Evolutionary conservation across 257 asterid species (phyloP).

Genomic region (Datura wrightii): DNA sequence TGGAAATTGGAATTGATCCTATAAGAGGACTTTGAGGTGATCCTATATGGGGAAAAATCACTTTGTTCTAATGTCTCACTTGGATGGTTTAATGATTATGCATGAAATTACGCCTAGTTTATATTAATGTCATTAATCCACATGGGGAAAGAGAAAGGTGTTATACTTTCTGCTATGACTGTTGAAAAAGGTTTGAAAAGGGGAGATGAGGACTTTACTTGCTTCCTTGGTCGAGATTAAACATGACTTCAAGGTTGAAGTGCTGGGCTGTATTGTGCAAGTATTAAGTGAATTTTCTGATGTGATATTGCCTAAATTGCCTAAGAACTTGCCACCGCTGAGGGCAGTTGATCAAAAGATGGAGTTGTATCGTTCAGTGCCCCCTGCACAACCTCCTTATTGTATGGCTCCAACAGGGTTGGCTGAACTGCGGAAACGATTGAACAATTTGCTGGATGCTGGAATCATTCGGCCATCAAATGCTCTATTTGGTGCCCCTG

Average conservation of each 20-base stretch:
- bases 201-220: not conserved
- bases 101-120: not conserved
- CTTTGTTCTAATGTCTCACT: not conserved
- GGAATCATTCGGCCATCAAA: not conserved
- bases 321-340: not conserved
- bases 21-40: constrained; percentile 25
- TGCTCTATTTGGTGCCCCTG: not conserved
- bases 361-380: not conserved
- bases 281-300: not conserved
- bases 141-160: too few species aligned
- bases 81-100: not conserved
- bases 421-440: not conserved
- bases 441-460: not conserved
- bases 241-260: not conserved
- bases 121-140: not conserved
- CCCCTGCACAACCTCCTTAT: not conserved
- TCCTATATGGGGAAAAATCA: not conserved
- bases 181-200: not conserved
- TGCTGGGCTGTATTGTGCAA: not conserved
- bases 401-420: not conserved
- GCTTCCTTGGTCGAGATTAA: constrained; percentile 5
- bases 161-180: not conserved
- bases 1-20: constrained; percentile 6
- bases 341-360: not conserved
- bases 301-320: not conserved